These are phyloP conservation scores for Penicillium sp. DNA, from an alignment of 2,329 filamentous ascomycete species.

Conservation along the genomic window DNA sequence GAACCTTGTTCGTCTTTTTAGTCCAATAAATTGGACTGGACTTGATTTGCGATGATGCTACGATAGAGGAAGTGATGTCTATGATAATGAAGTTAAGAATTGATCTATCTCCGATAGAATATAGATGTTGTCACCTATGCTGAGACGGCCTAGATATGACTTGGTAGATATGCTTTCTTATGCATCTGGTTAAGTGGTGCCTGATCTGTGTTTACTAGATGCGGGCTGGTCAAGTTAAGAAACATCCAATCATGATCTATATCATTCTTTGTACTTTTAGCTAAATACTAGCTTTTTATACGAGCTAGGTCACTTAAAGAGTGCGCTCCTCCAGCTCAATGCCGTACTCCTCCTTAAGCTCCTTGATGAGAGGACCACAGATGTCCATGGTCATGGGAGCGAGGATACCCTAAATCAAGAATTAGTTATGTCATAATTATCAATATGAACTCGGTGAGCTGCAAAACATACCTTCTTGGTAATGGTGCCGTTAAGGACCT, in stretches of 20 bases:
- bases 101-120: slow-evolving; percentile 1
- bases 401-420: slow-evolving; percentile 57
- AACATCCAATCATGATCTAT: slow-evolving; percentile 13
- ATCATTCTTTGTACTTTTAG: slow-evolving; percentile 13
- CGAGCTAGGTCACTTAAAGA: slow-evolving; percentile 27
- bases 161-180: not conserved
- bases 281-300: not conserved
- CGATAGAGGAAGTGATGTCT: slow-evolving; percentile 25
- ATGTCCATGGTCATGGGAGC: slow-evolving; percentile 74
- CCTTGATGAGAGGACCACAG: slow-evolving; percentile 71
- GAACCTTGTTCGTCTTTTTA: slow-evolving; percentile 8
- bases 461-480: slow-evolving; percentile 53
- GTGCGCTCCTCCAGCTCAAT: slow-evolving; percentile 72
- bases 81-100: slow-evolving; percentile 29
- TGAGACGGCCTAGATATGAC: not conserved
- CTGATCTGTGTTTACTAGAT: too few relatives aligned
- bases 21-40: slow-evolving; percentile 7
- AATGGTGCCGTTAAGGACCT: slow-evolving; percentile 74
- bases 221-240: not conserved
- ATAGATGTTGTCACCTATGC: not conserved
- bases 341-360: slow-evolving; percentile 74
- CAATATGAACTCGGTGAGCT: not conserved
- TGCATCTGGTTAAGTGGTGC: too few relatives aligned
- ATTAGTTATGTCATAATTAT: not conserved
- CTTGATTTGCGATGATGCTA: slow-evolving; percentile 22